Evolutionary conservation across 2,329 filamentous ascomycete genomes (phyloP).

Genomic region (Alternaria rosae): DNA sequence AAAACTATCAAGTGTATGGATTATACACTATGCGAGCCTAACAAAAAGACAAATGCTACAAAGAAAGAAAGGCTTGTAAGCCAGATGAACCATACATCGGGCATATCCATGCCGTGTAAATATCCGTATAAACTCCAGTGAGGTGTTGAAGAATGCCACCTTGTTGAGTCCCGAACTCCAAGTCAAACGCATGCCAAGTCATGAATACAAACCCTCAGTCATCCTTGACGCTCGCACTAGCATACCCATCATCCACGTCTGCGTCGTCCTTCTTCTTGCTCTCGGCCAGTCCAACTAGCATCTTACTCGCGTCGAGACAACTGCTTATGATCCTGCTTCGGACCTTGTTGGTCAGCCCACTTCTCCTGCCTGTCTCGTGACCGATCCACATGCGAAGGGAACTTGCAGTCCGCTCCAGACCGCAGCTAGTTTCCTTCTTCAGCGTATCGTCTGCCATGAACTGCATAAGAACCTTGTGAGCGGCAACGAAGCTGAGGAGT

Average conservation of each 20-base stretch:
- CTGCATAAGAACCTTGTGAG: conserved; percentile 51
- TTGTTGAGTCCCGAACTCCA: not conserved
- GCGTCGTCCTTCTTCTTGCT: conserved; percentile 23
- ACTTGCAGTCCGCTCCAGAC: conserved; percentile 54
- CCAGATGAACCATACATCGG: not conserved
- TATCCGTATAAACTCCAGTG: not conserved
- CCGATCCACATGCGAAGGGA: conserved; percentile 57
- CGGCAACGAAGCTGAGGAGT: conserved; percentile 56
- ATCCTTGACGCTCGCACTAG: conserved; percentile 38
- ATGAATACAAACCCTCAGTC: conserved; percentile 14
- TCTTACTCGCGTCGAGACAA: conserved; percentile 54
- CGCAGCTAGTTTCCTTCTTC: conserved; percentile 44
- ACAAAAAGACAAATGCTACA: not conserved
- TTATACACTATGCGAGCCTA: not conserved
- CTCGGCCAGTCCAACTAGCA: conserved; percentile 48
- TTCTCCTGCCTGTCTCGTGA: conserved; percentile 51
- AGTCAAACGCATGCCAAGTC: not conserved
- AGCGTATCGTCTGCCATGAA: conserved; percentile 47
- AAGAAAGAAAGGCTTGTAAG: not conserved
- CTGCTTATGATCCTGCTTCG: conserved; percentile 50
- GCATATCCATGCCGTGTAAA: not conserved
- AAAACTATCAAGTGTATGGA: not conserved
- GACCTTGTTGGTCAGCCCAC: conserved; percentile 50
- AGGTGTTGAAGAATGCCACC: not conserved
- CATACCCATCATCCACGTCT: conserved; percentile 41